phyloP scores from a whole-genome alignment of 2,329 filamentous ascomycete genomes.

The Xylaria sp. region DNA sequence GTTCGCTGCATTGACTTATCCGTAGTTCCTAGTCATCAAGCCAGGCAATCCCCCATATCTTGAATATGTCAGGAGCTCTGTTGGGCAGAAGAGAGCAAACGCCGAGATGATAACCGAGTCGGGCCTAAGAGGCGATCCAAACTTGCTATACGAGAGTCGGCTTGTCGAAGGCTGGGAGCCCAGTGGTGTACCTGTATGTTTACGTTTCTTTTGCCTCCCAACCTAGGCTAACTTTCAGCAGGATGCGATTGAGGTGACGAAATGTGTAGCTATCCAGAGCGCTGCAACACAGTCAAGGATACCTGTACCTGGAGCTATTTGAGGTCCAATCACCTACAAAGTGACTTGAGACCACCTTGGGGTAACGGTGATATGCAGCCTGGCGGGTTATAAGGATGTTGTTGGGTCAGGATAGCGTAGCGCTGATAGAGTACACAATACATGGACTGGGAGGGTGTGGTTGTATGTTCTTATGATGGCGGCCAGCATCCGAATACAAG shows the following conservation, averaged over 20 bases:
- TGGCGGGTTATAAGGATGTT: not conserved
- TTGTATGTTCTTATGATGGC: not conserved
- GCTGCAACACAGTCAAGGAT: constrained; percentile 29
- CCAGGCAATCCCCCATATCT: constrained; percentile 77
- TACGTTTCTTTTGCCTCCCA: not conserved
- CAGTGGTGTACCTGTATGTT: constrained; percentile 69
- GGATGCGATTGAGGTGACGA: constrained; percentile 75
- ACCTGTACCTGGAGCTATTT: not conserved
- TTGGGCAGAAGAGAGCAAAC: constrained; percentile 67
- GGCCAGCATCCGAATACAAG: too few relatives aligned
- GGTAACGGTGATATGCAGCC: not conserved
- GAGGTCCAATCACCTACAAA: not conserved
- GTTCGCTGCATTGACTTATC: not conserved
- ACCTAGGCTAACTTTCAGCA: constrained; percentile 50
- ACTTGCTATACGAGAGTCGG: constrained; percentile 72
- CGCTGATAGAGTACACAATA: not conserved
- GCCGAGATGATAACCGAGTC: constrained; percentile 44
- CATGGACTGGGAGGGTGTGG: not conserved
- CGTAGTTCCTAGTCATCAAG: constrained; percentile 62
- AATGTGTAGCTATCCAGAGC: constrained; percentile 58
- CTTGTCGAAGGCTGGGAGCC: constrained; percentile 74
- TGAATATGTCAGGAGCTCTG: constrained; percentile 73
- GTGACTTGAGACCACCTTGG: not conserved
- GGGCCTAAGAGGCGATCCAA: constrained; percentile 64
- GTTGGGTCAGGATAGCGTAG: not conserved